These are phyloP conservation scores for Berberis thunbergii DNA, from an alignment of 164 flowering plant genomes.

Conservation along the genomic window DNA sequence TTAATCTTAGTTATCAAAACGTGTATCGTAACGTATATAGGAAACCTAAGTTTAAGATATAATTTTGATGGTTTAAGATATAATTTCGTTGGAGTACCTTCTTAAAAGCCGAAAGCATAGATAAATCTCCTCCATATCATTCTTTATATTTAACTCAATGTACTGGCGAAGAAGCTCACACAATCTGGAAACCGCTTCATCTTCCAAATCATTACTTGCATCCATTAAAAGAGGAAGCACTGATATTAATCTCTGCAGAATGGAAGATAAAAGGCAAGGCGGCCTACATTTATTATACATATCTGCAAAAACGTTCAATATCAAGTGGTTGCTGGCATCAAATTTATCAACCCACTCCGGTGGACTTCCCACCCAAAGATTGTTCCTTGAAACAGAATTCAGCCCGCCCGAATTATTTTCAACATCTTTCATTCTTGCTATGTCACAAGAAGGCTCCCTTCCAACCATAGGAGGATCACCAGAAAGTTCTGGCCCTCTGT, in stretches of 20 bases:
- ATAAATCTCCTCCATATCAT: conserved; percentile 81
- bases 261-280: conserved; percentile 35
- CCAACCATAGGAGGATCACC: conserved; percentile 12
- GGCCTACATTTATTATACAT: conserved; percentile 33
- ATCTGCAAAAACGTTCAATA: conserved; percentile 43
- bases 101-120: conserved; percentile 62
- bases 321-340: conserved; percentile 35
- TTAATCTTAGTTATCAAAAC: too few relatives aligned
- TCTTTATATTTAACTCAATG: conserved; percentile 51
- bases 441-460: conserved; percentile 10
- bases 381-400: conserved; percentile 13
- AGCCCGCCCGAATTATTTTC: conserved; percentile 6
- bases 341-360: conserved; percentile 75
- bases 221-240: conserved; percentile 15
- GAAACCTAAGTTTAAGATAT: too few relatives aligned
- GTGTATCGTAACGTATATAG: neutral
- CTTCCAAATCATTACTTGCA: conserved; percentile 24
- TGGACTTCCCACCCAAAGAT: conserved; percentile 71
- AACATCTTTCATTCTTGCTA: conserved; percentile 1
- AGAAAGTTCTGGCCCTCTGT: conserved; percentile 32
- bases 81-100: conserved; percentile 38
- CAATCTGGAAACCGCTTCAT: conserved; percentile 35
- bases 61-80: neutral
- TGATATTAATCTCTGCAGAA: conserved; percentile 40
- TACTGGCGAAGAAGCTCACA: conserved; percentile 75